Conservation (phyloP, 2,329 filamentous ascomycete species). For the Stachybotrys echinatus region DNA sequence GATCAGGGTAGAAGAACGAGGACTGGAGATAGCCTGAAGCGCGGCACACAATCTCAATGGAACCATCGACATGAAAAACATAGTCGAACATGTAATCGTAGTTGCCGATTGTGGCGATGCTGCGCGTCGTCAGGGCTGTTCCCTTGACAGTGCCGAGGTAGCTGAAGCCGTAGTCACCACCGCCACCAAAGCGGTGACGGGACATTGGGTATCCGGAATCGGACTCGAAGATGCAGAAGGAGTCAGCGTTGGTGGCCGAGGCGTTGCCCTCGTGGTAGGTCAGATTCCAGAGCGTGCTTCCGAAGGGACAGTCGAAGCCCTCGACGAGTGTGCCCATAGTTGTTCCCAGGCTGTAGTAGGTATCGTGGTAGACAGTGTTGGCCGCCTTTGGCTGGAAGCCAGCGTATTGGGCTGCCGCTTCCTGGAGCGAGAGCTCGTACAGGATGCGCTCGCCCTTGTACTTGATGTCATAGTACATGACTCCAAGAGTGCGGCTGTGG, state of each 20-base stretch:
- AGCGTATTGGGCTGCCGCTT: conserved; percentile 47
- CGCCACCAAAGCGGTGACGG: conserved; percentile 22
- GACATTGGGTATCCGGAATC: conserved; percentile 29
- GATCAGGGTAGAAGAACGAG: conserved; percentile 27
- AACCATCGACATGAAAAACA: conserved; percentile 27
- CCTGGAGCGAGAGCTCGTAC: conserved; percentile 48
- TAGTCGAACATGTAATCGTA: conserved; percentile 37
- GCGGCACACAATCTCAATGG: conserved; percentile 31
- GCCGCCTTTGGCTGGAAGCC: conserved; percentile 38
- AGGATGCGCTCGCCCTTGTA: conserved; percentile 45
- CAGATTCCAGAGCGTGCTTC: conserved; percentile 28
- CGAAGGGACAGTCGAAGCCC: conserved; percentile 35
- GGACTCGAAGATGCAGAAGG: conserved; percentile 33
- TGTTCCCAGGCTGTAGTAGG: conserved; percentile 28
- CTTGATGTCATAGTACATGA: conserved; percentile 43
- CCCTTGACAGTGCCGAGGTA: conserved; percentile 25
- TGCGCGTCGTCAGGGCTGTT: conserved; percentile 16
- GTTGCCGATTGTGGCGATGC: conserved; percentile 30
- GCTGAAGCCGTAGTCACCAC: conserved; percentile 19
- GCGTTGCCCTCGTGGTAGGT: conserved; percentile 22
- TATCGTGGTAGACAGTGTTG: conserved; percentile 37
- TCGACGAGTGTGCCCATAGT: conserved; percentile 30
- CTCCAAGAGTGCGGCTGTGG: conserved; percentile 35
- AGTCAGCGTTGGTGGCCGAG: conserved; percentile 21
- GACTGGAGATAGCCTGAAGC: conserved; percentile 32